phyloP scores from a whole-genome alignment of 169 alveolate species.

The Plasmodium malariae region DNA sequence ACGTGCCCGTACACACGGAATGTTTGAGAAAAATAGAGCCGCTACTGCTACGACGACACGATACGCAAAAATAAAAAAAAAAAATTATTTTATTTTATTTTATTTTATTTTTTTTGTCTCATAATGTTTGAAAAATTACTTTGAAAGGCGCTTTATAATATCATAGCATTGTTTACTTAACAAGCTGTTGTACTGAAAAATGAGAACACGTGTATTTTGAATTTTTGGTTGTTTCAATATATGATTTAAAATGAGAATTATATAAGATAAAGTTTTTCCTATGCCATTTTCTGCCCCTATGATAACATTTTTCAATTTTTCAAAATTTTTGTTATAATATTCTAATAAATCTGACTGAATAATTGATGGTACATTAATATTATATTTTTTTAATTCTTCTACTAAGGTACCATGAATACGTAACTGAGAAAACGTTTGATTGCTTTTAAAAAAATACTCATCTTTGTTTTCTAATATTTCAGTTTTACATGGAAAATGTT shows the following conservation, averaged over 20 bases:
- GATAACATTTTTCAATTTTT: slow-evolving; percentile 30
- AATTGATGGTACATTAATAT: slow-evolving; percentile 35
- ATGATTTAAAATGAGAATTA: slow-evolving; percentile 50
- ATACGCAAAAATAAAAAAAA: background rate
- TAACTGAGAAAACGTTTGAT: slow-evolving; percentile 44
- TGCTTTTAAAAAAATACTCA: slow-evolving; percentile 29
- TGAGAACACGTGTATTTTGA: slow-evolving; percentile 8
- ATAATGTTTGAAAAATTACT: slow-evolving; percentile 6
- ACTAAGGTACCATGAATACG: slow-evolving; percentile 34
- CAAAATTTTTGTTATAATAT: slow-evolving; percentile 41
- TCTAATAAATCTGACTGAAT: slow-evolving; percentile 58
- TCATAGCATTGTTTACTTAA: slow-evolving; percentile 48
- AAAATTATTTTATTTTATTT: background rate
- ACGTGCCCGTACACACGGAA: no score
- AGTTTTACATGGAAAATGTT: slow-evolving; percentile 36
- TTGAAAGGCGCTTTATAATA: slow-evolving; percentile 28
- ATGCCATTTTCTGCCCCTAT: slow-evolving; percentile 75
- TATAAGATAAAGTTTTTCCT: slow-evolving; percentile 69
- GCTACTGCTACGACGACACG: no score
- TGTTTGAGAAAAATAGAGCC: no score
- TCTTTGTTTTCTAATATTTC: slow-evolving; percentile 25
- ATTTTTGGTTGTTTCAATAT: slow-evolving; percentile 18
- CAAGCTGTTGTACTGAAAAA: slow-evolving; percentile 50
- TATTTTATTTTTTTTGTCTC: no score
- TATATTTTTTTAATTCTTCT: slow-evolving; percentile 42